Base-by-base conservation (phyloP, 306 rosid genomes). In the Gleditsia sinensis region DNA sequence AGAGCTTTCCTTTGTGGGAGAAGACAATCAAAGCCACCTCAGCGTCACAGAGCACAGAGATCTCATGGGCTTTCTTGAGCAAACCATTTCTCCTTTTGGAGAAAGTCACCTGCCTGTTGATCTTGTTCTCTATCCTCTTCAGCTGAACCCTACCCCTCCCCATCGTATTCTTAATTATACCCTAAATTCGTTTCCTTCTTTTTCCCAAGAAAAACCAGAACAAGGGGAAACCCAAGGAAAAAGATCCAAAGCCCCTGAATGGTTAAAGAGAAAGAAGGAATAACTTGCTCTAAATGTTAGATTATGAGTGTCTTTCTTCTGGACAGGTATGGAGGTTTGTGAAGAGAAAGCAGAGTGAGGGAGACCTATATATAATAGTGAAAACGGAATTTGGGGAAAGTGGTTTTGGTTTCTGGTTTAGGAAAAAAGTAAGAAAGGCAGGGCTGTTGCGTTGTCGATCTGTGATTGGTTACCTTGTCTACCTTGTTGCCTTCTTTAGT, bases 1-100 rank as follows among this genome's bases (percentile, higher is more conserved):
- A 89, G 87, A 91, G 91, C 83, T 93, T 93, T 76, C 96, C 98
- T 67, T 87, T 91, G 87, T 86, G 81, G 32, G 95, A 91, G 85
- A 93, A 93, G 81, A 93, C 86, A 82, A 93, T 85, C 88, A 91
- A 75, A 86, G 87, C 97, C 23, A 93, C 98, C 70, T 93, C 97
- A 82, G 98, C 98, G 81, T 93, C 98, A 25, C 98, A 93, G 9
- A 93, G 86, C 36, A 93, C 98, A 72, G 98, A 93, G 89, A 93
- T 89, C 84, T 93, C 98, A 73, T 91, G 90, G 8, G 98, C 96
- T 77, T 93, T 93, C 90, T 93, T 93, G 45, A 86, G 74, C 69
- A 93, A 75, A 9, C 96, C 98, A 76, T 49, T 80, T 85, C 92
- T 91, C 56, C 98, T 88, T 89, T 93, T 93, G 9, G 98, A 90